A percentile compares a stretch with the other conserved stretches of the same genome.
Evolutionary conservation across 2,329 filamentous ascomycete species (phyloP).

Genomic region (Nannizziopsis barbatae): DNA sequence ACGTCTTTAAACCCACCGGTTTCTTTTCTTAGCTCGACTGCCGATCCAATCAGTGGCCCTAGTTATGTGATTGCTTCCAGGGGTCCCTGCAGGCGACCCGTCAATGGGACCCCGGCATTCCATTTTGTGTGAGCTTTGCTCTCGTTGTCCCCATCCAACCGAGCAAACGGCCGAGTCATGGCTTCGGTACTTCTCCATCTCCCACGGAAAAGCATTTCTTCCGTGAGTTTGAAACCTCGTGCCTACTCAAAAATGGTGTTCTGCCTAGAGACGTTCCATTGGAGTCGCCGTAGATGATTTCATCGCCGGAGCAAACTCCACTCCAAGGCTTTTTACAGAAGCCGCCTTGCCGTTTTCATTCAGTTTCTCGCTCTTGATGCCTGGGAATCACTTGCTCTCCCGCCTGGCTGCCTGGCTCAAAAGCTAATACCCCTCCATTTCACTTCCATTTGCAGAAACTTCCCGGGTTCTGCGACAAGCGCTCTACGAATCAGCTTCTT

Average conservation of each 20-base stretch:
- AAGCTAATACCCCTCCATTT: background rate
- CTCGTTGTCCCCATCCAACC: too few relatives aligned
- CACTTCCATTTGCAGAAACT: background rate
- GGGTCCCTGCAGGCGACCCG: too few relatives aligned
- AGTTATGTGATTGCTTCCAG: too few relatives aligned
- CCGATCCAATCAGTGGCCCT: too few relatives aligned
- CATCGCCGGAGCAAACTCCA: background rate
- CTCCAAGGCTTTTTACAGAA: slow-evolving; percentile 2
- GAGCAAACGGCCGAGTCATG: too few relatives aligned
- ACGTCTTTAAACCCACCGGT: too few relatives aligned
- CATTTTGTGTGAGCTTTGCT: too few relatives aligned
- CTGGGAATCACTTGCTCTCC: slow-evolving; percentile 1
- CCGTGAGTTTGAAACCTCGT: too few relatives aligned
- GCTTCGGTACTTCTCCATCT: too few relatives aligned
- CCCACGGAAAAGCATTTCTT: too few relatives aligned
- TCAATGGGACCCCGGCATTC: too few relatives aligned
- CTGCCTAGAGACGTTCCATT: slow-evolving; percentile 1
- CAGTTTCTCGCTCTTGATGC: slow-evolving; percentile 5
- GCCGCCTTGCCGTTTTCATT: slow-evolving; percentile 6
- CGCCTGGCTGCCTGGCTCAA: slow-evolving; percentile 8
- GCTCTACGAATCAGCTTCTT: slow-evolving; percentile 1
- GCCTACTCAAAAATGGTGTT: background rate
- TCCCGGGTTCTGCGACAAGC: background rate
- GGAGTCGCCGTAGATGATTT: background rate
- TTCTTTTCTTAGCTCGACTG: too few relatives aligned